Conservation (phyloP, 2,329 filamentous ascomycete species). For the Aspergillus carbonarius region DNA sequence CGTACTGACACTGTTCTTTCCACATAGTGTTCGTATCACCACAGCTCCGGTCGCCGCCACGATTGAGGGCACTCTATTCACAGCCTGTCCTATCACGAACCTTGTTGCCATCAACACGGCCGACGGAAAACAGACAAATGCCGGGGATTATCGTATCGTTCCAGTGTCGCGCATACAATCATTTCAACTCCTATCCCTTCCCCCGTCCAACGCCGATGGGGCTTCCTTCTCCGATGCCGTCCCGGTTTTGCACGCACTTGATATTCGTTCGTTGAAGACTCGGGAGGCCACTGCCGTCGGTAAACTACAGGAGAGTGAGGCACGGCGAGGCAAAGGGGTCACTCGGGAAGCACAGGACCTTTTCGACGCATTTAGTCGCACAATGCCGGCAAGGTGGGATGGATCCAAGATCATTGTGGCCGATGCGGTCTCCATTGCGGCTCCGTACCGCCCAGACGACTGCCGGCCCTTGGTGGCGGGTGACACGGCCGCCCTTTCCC, state of each 20-base stretch:
- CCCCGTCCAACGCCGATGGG: slow-evolving; percentile 31
- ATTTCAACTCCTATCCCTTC: slow-evolving; percentile 55
- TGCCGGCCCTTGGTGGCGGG: slow-evolving; percentile 46
- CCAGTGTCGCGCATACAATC: slow-evolving; percentile 59
- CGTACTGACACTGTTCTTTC: slow-evolving; percentile 5
- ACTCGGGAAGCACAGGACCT: slow-evolving; percentile 62
- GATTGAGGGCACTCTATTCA: slow-evolving; percentile 63
- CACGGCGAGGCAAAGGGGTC: slow-evolving; percentile 61
- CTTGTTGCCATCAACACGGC: slow-evolving; percentile 60
- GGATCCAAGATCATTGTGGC: slow-evolving; percentile 59
- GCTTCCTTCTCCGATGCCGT: slow-evolving; percentile 51
- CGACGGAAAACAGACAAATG: slow-evolving; percentile 38
- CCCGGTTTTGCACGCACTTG: slow-evolving; percentile 47
- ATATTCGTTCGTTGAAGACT: slow-evolving; percentile 54
- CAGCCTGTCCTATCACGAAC: slow-evolving; percentile 60
- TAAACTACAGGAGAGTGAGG: slow-evolving; percentile 58
- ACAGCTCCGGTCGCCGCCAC: slow-evolving; percentile 53
- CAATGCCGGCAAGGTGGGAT: slow-evolving; percentile 62
- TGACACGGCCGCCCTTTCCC: slow-evolving; percentile 42
- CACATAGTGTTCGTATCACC: slow-evolving; percentile 56
- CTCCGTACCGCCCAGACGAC: slow-evolving; percentile 59
- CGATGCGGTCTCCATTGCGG: slow-evolving; percentile 58
- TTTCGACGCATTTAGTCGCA: slow-evolving; percentile 61
- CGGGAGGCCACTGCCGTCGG: slow-evolving; percentile 58
- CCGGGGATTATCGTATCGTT: slow-evolving; percentile 61